Base-by-base conservation (phyloP, 306 rosid species). In the Rosa persica region DNA sequence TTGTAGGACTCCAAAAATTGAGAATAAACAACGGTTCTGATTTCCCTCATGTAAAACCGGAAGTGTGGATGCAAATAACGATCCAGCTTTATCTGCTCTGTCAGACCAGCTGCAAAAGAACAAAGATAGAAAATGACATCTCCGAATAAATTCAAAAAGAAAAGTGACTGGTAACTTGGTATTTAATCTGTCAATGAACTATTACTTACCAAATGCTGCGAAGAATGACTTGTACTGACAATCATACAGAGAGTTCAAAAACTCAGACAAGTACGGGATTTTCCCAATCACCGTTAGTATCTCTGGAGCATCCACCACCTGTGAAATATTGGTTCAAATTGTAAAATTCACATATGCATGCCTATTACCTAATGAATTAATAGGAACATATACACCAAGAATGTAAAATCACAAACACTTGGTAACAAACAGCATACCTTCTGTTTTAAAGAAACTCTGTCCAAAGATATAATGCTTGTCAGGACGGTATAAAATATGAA, bases 241-340 rank as follows among this genome's bases (percentile, higher is more conserved):
- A 39, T 90, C 94, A 51, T 95, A 91, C 11, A 95, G 80, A 70
- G 97, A 91, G 85, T 95, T 91, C 87, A 95, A 64, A 79, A 93
- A 95, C 78, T 85, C 99, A 0, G 96, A 84, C 69, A 95, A 93
- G 83, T 89, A 74, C 38, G 92, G 96, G 61, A 95, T 89, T 86
- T 95, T 95, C 73, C 97, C 99, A 72, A 95, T 93, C 84, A 95
- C 98, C 0, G 99, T 84, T 86, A 95, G 79, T 66, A 95, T 95
- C 90, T 93, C 99, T 1, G 98, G 98, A 73, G 99, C 98, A 86
- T 95, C 99, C 42, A 91, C 98, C 27, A 90, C 99, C 98, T 95
- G 84, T 77, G 38, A 70, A 64, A 84, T 19, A 78, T 76, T 43
- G 70, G 47, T 48, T 6, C 5, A 40, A 30, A 69, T 81, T 78